Percentiles rank a stretch among this genome's conserved stretches.
Evolutionary conservation across 2,329 filamentous ascomycete species (phyloP).

Genomic region (Colletotrichum paranaense): DNA sequence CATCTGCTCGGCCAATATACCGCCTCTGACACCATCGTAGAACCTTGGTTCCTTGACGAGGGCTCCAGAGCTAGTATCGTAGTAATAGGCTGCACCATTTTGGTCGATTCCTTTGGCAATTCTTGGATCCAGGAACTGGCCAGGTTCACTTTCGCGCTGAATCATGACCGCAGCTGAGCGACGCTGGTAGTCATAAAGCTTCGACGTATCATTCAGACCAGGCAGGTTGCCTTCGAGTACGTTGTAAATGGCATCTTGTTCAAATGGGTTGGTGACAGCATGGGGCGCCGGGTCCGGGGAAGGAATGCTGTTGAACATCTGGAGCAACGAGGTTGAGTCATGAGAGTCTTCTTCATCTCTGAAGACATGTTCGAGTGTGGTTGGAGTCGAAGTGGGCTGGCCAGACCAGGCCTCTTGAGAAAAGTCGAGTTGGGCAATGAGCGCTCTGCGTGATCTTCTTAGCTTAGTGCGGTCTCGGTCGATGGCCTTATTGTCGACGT

Average conservation of each 20-base stretch:
- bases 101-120: conserved; percentile 71
- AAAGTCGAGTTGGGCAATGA: conserved; percentile 68
- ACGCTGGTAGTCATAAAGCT: conserved; percentile 81
- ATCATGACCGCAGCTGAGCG: conserved; percentile 86
- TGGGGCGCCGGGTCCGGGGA: conserved; percentile 71
- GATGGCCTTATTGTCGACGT: conserved; percentile 66
- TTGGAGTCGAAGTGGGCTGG: not conserved
- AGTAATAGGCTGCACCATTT: conserved; percentile 73
- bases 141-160: conserved; percentile 78
- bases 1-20: conserved; percentile 85
- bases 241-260: conserved; percentile 63
- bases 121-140: conserved; percentile 77
- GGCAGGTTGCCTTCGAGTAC: conserved; percentile 64
- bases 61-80: conserved; percentile 71
- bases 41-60: conserved; percentile 74
- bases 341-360: conserved; percentile 47
- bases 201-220: conserved; percentile 67
- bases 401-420: conserved; percentile 68
- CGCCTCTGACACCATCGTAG: conserved; percentile 81
- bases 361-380: conserved; percentile 20
- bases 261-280: conserved; percentile 60
- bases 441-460: conserved; percentile 53
- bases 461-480: conserved; percentile 59
- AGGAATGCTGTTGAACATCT: conserved; percentile 79
- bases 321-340: conserved; percentile 66